phyloP scores from a whole-genome alignment of 2,329 filamentous ascomycete species.

The Hypomyces perniciosus region DNA sequence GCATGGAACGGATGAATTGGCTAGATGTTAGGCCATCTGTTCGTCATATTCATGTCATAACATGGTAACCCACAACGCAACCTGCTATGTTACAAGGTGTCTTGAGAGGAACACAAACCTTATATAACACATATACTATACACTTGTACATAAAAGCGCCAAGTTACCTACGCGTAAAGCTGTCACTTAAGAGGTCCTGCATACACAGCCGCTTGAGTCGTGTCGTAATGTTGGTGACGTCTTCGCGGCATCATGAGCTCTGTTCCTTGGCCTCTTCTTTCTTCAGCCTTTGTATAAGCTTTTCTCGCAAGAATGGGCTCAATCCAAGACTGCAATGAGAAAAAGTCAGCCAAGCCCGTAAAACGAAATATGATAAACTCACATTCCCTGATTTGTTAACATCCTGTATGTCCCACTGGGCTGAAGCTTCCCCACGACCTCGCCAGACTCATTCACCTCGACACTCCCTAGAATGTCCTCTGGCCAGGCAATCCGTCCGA shows the following conservation, averaged over 20 bases:
- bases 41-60: too few species aligned
- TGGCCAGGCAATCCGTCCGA: conserved; percentile 61
- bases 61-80: too few species aligned
- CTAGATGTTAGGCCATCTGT: too few species aligned
- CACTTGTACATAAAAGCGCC: too few species aligned
- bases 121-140: too few species aligned
- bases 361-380: conserved; percentile 30
- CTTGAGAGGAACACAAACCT: too few species aligned
- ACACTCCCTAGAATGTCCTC: conserved; percentile 66
- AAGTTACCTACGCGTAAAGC: too few species aligned
- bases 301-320: conserved; percentile 43
- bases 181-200: too few species aligned
- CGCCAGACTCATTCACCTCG: conserved; percentile 53
- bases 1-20: too few species aligned
- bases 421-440: conserved; percentile 53
- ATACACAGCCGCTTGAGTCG: neutral
- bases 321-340: conserved; percentile 23
- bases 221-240: neutral
- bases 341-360: neutral
- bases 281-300: conserved; percentile 46
- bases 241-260: conserved; percentile 22
- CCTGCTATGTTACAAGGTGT: too few species aligned
- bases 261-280: conserved; percentile 41
- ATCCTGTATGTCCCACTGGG: conserved; percentile 58
- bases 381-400: conserved; percentile 62